phyloP scores from a whole-genome alignment of 1,284 basidiomycete species.

The Coriolopsis trogii region DNA sequence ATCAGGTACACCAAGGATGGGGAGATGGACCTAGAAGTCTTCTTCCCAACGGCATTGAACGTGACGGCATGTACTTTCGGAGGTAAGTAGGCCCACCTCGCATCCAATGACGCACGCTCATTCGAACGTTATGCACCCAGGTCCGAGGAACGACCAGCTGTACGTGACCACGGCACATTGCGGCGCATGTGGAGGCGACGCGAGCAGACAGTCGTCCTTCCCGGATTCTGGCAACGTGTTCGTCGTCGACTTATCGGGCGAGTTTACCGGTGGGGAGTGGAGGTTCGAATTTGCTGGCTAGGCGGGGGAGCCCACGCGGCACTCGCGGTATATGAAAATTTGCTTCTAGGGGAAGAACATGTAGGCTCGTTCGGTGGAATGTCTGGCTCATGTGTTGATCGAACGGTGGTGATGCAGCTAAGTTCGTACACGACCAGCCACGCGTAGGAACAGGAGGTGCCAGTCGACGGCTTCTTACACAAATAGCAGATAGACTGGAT shows the following conservation, averaged over 20 bases:
- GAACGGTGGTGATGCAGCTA: too few relatives aligned
- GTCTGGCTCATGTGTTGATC: too few relatives aligned
- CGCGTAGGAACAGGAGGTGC: too few relatives aligned
- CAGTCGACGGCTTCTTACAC: too few relatives aligned
- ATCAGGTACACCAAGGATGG: conserved; percentile 57
- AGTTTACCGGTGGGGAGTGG: conserved; percentile 48
- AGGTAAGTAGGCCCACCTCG: conserved; percentile 40
- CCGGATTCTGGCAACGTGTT: conserved; percentile 71
- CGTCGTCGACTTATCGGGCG: conserved; percentile 58
- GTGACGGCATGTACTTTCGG: conserved; percentile 73
- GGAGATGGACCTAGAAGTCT: conserved; percentile 53
- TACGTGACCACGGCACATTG: conserved; percentile 72
- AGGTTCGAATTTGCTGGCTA: conserved; percentile 40
- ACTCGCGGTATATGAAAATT: not conserved
- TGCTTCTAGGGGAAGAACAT: conserved; percentile 14
- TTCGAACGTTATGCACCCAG: conserved; percentile 33
- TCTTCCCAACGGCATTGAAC: conserved; percentile 60
- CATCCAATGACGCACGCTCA: conserved; percentile 1
- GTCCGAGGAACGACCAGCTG: conserved; percentile 61
- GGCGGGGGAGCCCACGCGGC: conserved; percentile 12
- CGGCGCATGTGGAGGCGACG: conserved; percentile 55
- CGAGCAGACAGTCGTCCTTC: conserved; percentile 49
- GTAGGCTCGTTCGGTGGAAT: conserved; percentile 4
- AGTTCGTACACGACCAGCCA: too few relatives aligned
- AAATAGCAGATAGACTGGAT: too few relatives aligned